These are phyloP conservation scores for Cutaneotrichosporon daszewskae DNA, from an alignment of 1,284 basidiomycete genomes.

Conservation along the genomic window DNA sequence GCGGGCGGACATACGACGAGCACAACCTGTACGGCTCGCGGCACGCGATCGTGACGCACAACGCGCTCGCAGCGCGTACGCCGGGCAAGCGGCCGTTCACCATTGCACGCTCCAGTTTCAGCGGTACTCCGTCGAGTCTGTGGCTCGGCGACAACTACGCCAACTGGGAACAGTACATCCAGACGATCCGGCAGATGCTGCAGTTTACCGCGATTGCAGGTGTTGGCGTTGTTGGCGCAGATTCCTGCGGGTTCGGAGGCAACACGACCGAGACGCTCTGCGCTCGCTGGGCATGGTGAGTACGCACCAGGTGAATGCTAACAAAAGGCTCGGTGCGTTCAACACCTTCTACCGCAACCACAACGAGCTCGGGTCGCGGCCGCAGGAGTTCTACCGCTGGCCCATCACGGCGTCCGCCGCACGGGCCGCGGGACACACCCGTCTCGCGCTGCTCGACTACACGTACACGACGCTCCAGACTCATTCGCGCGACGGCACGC, in stretches of 20 bases:
- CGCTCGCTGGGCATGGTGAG: conserved; percentile 61
- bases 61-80: conserved; percentile 59
- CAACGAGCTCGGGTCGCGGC: conserved; percentile 27
- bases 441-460: conserved; percentile 63
- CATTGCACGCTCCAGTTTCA: conserved; percentile 67
- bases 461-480: conserved; percentile 64
- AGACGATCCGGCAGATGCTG: conserved; percentile 13
- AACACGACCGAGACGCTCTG: conserved; percentile 76
- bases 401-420: conserved; percentile 63
- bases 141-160: conserved; percentile 66
- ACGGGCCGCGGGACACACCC: conserved; percentile 55
- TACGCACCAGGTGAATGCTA: too few species aligned
- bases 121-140: conserved; percentile 56
- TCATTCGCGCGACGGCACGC: conserved; percentile 48
- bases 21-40: conserved; percentile 66
- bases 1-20: conserved; percentile 57
- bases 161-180: conserved; percentile 45
- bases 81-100: conserved; percentile 59
- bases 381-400: conserved; percentile 69
- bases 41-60: conserved; percentile 61
- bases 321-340: conserved; percentile 61
- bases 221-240: conserved; percentile 62
- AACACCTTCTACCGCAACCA: conserved; percentile 44
- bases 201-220: conserved; percentile 14
- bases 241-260: conserved; percentile 55